phyloP scores from a whole-genome alignment of 208 protist species.

The Leishmania martiniquensis region DNA sequence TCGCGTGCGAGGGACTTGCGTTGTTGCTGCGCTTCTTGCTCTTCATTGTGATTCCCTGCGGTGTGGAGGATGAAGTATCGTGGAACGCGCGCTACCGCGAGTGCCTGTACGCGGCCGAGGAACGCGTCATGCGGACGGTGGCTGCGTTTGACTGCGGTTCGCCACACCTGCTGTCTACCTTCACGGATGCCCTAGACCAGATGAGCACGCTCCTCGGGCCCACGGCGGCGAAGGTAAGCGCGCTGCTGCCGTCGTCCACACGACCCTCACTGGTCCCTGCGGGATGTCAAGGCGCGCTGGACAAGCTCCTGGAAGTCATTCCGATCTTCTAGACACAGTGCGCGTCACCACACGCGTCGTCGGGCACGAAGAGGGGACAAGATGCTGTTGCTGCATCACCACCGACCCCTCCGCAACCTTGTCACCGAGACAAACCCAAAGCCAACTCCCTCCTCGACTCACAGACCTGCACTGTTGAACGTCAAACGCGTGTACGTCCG shows the following conservation, averaged over 20 bases:
- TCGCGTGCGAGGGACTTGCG: conserved; percentile 22
- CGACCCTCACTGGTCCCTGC: conserved; percentile 18
- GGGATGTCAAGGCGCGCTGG: conserved; percentile 28
- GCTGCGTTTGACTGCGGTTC: conserved; percentile 26
- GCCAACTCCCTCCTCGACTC: background rate
- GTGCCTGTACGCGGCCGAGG: conserved; percentile 24
- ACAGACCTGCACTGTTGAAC: background rate
- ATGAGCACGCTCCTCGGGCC: conserved; percentile 18
- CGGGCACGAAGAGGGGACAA: background rate
- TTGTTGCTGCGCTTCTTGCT: conserved; percentile 22
- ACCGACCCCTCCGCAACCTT: too few relatives aligned
- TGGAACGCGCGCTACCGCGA: conserved; percentile 31
- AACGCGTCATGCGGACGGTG: conserved; percentile 22
- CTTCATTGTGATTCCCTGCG: conserved; percentile 20
- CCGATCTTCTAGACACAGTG: conserved; percentile 16
- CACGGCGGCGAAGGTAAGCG: conserved; percentile 25
- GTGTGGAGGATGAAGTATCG: conserved; percentile 26
- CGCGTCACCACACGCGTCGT: background rate
- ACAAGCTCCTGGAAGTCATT: conserved; percentile 27
- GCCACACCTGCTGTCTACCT: conserved; percentile 4
- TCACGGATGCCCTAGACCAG: conserved; percentile 22
- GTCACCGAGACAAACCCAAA: background rate
- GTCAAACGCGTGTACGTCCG: background rate
- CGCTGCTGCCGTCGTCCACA: conserved; percentile 18
- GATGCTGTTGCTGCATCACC: background rate